These are phyloP conservation scores for Annulohypoxylon nitens DNA, from an alignment of 495 filamentous ascomycete genomes.

Conservation along the genomic window DNA sequence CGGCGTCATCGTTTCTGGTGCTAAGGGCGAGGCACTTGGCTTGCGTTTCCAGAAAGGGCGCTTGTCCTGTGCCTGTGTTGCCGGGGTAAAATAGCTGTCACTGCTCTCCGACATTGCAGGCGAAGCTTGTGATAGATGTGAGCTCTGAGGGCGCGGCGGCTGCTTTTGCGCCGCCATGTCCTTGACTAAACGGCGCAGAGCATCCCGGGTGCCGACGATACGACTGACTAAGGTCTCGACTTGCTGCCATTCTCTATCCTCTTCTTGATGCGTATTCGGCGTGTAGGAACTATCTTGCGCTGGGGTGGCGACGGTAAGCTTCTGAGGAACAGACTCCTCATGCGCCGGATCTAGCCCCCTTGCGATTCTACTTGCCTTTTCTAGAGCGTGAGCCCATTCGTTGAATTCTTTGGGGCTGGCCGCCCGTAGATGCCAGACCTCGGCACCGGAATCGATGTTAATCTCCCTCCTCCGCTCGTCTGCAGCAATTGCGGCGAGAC, in stretches of 20 bases:
- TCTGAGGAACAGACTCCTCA: conserved; percentile 48
- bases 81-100: conserved; percentile 59
- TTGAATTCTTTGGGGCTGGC: conserved; percentile 83
- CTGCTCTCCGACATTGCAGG: conserved; percentile 58
- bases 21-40: conserved; percentile 63
- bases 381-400: conserved; percentile 87
- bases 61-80: conserved; percentile 59
- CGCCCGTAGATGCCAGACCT: conserved; percentile 96
- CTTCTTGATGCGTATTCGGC: conserved; percentile 58
- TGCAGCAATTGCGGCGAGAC: conserved; percentile 88
- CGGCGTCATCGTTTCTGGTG: conserved; percentile 61
- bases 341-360: conserved; percentile 59
- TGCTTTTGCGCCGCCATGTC: conserved; percentile 78
- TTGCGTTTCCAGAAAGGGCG: conserved; percentile 94
- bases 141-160: conserved; percentile 50
- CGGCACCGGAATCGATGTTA: conserved; percentile 94
- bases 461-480: conserved; percentile 90
- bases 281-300: conserved; percentile 25
- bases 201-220: conserved; percentile 89
- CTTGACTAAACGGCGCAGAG: conserved; percentile 83
- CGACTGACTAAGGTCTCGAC: conserved; percentile 85
- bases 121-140: conserved; percentile 57
- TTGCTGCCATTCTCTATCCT: conserved; percentile 86
- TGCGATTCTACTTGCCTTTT: conserved; percentile 75
- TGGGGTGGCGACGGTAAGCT: conserved; percentile 40